Percentiles rank a stretch among this genome's conserved stretches.
Conservation (phyloP, 257 asterid genomes). For the Echites panduratus region DNA sequence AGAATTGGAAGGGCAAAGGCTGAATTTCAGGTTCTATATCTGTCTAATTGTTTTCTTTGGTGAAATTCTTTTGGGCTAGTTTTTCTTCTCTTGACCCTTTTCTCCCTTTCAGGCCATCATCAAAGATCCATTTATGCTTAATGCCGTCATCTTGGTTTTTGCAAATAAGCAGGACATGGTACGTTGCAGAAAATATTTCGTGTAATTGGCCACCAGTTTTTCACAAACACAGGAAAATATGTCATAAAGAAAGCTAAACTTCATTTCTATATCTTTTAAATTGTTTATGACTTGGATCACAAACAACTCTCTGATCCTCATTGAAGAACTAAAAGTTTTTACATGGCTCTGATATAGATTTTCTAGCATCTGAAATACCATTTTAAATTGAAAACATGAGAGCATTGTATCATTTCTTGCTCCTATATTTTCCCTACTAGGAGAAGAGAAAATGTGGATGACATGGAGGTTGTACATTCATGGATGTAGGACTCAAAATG, state of each 20-base stretch:
- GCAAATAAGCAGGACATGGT: conserved; percentile 99
- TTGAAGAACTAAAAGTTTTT: not conserved
- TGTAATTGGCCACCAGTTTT: not conserved
- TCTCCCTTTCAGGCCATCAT: conserved; percentile 62
- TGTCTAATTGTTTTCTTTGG: conserved; percentile 13
- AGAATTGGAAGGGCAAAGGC: conserved; percentile 75
- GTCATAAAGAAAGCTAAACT: not conserved
- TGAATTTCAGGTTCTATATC: conserved; percentile 76
- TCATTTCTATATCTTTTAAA: not conserved
- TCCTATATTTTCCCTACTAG: not conserved
- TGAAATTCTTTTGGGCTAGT: conserved; percentile 14
- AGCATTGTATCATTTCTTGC: not conserved
- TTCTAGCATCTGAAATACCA: not conserved
- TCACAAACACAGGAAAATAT: not conserved
- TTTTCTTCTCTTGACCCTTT: conserved; percentile 18
- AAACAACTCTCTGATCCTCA: not conserved
- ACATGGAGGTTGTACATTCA: not conserved
- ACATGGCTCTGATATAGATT: not conserved
- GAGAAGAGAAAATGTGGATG: not conserved
- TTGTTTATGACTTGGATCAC: not conserved
- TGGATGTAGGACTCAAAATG: not conserved
- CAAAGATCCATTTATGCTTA: conserved; percentile 89
- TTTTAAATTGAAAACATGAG: not conserved
- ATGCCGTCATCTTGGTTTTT: conserved; percentile 87
- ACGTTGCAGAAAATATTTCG: conserved; percentile 13